Evolutionary conservation across 768 basidiomycete species (phyloP).

Genomic region (Erythrobasidium yunnanense): DNA sequence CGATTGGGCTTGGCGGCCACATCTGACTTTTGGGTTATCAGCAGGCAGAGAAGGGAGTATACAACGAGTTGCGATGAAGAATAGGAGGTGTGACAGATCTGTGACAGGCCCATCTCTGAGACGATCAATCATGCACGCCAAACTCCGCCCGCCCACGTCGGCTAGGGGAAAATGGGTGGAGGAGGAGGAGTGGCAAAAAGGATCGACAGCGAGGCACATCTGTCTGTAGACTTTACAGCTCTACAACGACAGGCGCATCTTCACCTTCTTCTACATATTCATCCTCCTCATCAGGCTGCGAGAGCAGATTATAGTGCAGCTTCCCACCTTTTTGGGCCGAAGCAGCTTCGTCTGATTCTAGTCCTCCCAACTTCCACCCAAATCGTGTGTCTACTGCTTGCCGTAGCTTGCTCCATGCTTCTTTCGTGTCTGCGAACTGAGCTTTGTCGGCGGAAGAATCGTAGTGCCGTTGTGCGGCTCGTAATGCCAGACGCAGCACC

Average conservation of each 20-base stretch:
- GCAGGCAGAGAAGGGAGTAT: too few species aligned
- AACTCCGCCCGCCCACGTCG: too few species aligned
- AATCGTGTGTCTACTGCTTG: slow-evolving; percentile 38
- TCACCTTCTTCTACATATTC: slow-evolving; percentile 47
- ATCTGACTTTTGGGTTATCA: too few species aligned
- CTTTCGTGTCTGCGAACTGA: not conserved
- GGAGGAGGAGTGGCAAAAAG: too few species aligned
- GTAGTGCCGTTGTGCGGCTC: slow-evolving; percentile 20
- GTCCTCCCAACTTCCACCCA: slow-evolving; percentile 42
- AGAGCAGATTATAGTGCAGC: slow-evolving; percentile 15
- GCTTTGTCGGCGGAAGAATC: not conserved
- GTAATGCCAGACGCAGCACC: slow-evolving; percentile 22
- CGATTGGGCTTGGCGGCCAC: too few species aligned
- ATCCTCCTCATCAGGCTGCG: slow-evolving; percentile 30
- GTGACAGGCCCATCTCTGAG: too few species aligned
- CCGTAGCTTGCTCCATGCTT: slow-evolving; percentile 29
- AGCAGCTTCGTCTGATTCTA: slow-evolving; percentile 19
- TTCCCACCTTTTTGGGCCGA: not conserved
- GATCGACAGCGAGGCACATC: too few species aligned
- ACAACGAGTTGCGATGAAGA: too few species aligned
- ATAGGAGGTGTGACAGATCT: too few species aligned
- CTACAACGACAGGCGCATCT: slow-evolving; percentile 38
- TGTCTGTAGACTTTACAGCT: not conserved
- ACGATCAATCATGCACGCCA: too few species aligned
- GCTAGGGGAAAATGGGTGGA: too few species aligned